phyloP scores from a whole-genome alignment of 2,329 filamentous ascomycete genomes.

The Pseudogymnoascus sp. region DNA sequence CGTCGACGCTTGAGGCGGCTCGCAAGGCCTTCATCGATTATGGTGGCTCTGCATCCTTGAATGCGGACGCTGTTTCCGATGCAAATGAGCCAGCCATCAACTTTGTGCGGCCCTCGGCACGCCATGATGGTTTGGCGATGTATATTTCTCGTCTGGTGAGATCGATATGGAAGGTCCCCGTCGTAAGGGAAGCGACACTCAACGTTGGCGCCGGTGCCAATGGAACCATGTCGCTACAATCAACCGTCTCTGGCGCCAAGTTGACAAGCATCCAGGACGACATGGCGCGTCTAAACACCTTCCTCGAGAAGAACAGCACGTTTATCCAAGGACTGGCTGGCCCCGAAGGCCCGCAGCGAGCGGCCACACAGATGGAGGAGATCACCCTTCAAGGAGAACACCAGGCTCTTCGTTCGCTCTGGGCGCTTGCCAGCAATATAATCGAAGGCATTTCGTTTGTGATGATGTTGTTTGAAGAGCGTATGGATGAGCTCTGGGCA shows the following conservation, averaged over 20 bases:
- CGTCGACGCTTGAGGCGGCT: slow-evolving; percentile 76
- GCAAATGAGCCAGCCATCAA: slow-evolving; percentile 61
- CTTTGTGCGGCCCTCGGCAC: slow-evolving; percentile 75
- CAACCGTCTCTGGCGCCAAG: slow-evolving; percentile 59
- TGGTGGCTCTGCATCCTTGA: slow-evolving; percentile 76
- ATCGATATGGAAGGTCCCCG: slow-evolving; percentile 74
- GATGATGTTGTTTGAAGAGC: slow-evolving; percentile 87
- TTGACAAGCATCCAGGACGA: slow-evolving; percentile 71
- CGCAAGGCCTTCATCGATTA: slow-evolving; percentile 85
- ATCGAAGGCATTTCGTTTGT: slow-evolving; percentile 97
- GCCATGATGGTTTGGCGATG: slow-evolving; percentile 78
- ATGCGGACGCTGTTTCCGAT: slow-evolving; percentile 62
- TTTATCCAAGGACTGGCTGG: slow-evolving; percentile 94
- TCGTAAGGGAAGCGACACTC: slow-evolving; percentile 45
- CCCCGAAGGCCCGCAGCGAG: slow-evolving; percentile 71
- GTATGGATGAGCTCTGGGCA: slow-evolving; percentile 76
- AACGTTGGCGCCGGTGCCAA: slow-evolving; percentile 32
- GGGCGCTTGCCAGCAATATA: slow-evolving; percentile 79
- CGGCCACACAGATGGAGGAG: slow-evolving; percentile 78
- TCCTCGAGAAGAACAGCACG: slow-evolving; percentile 76
- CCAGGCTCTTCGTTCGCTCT: slow-evolving; percentile 77
- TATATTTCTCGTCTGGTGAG: slow-evolving; percentile 85
- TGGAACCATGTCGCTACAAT: slow-evolving; percentile 53
- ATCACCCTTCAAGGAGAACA: slow-evolving; percentile 89
- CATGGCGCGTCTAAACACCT: slow-evolving; percentile 67